Base-by-base conservation (phyloP, 306 rosid species). In the Oxytropis ochrocephala region DNA sequence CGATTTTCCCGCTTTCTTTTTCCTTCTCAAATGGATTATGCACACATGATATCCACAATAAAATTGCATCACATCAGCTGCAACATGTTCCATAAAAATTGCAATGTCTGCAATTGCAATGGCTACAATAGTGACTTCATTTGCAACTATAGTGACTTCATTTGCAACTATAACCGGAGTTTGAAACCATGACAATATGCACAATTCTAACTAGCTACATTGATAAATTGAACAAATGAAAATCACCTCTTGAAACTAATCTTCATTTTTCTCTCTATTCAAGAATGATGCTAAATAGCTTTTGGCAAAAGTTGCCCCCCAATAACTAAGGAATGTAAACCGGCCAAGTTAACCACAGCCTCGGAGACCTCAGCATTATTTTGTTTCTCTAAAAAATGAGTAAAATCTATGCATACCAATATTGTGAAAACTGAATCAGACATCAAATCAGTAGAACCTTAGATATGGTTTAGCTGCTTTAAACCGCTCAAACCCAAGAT, bases 251-350 rank as follows among this genome's bases (percentile, higher is more conserved):
- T 21, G 27, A 71, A 2, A 66, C 21, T 43, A 18, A 1, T 50
- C 27, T 13, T 29, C 41, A 13, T 18, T n/a, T 46, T 27, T 27
- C n/a, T n/a, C 51, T 42, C 29, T 54, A 16, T 11, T 32, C 27
- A 78, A 76, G 36, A 61, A 77, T 43, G 72, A 64, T 49, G 41
- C 57, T 30, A 29, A 12, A 30, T 50, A 60, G 51, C 63, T 56
- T 24, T 42, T 42, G 9, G 59, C 47, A 39, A 52, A 63, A 33
- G 12, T 0, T 32, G 33, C 43, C 33, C 16, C 38, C 64, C 51
- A 73, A 47, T 39, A 43, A 64, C 58, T 30, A n/a, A 3, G 11
- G 32, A 67, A 47, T 8, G 51, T 74, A 27, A 27, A 19, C 5
- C 12, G 36, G 54, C 47, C 19, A 3, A 54, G 50, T 41, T 5